A percentile compares a stretch with the other conserved stretches of the same genome.
phyloP scores from a whole-genome alignment of 1,284 basidiomycete species.

The Trichosporon ovoides region DNA sequence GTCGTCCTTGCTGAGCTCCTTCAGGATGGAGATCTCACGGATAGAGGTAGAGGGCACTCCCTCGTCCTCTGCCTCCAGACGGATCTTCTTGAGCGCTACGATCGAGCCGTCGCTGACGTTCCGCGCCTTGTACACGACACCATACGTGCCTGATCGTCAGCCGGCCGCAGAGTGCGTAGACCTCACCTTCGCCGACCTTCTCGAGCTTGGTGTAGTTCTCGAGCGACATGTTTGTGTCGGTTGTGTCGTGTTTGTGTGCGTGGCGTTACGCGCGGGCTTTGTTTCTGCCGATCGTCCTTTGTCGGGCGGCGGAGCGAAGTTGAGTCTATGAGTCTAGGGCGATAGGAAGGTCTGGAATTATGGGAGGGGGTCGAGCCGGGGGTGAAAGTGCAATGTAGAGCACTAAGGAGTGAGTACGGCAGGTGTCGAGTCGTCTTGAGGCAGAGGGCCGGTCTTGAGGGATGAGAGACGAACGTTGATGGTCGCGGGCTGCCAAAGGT shows the following conservation, averaged over 20 bases:
- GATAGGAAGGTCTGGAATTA: too few species aligned
- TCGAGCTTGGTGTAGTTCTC: slow-evolving; percentile 64
- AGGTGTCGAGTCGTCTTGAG: too few species aligned
- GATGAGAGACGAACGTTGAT: too few species aligned
- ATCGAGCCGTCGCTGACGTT: slow-evolving; percentile 70
- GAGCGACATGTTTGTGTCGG: slow-evolving; percentile 33
- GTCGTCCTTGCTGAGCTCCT: slow-evolving; percentile 85
- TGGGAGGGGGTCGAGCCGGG: too few species aligned
- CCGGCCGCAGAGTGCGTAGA: background rate
- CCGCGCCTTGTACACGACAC: slow-evolving; percentile 92
- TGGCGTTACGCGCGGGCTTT: background rate
- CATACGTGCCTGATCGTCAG: slow-evolving; percentile 75
- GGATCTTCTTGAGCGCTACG: slow-evolving; percentile 94
- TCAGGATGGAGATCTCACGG: slow-evolving; percentile 91
- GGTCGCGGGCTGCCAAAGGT: too few species aligned
- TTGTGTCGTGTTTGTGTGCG: background rate
- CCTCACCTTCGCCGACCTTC: slow-evolving; percentile 62
- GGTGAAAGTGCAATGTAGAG: too few species aligned
- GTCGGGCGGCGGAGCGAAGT: background rate
- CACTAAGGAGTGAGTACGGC: too few species aligned
- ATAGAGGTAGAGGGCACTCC: slow-evolving; percentile 97
- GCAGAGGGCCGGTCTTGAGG: too few species aligned
- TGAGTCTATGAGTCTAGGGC: too few species aligned
- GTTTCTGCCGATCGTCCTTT: background rate
- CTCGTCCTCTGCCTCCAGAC: slow-evolving; percentile 89